Percentiles rank a stretch among this genome's conserved stretches.
phyloP scores from a whole-genome alignment of 352 stramenopile genomes.

The Globisporangium orthogonon region DNA sequence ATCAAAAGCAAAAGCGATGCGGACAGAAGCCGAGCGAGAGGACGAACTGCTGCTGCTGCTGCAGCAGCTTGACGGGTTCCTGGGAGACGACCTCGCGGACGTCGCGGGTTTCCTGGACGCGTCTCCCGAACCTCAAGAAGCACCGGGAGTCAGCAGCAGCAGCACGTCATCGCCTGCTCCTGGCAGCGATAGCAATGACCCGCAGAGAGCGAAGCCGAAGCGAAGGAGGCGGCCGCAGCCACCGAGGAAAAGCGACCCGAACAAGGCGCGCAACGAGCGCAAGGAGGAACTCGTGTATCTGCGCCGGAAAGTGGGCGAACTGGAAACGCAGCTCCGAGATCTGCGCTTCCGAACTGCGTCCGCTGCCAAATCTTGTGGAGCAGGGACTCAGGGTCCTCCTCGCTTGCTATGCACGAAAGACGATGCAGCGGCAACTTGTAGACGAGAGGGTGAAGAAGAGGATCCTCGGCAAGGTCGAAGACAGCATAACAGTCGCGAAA shows the following conservation, averaged over 20 bases:
- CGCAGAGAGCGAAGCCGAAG: neutral
- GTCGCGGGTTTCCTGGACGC: neutral
- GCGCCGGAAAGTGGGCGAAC: slow-evolving; percentile 4
- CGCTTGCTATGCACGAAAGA: neutral
- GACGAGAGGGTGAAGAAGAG: neutral
- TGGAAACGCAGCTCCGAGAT: slow-evolving; percentile 10
- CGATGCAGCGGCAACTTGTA: neutral
- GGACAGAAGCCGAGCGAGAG: neutral
- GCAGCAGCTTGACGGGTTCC: slow-evolving; percentile 6
- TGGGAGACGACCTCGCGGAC: neutral
- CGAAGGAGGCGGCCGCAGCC: slow-evolving; percentile 11
- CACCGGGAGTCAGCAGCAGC: neutral
- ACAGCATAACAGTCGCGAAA: neutral
- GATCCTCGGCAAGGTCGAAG: neutral
- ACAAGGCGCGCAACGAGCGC: slow-evolving; percentile 14
- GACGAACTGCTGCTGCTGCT: slow-evolving; percentile 2
- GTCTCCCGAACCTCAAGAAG: neutral
- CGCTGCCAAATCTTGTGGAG: no score
- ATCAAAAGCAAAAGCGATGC: no score
- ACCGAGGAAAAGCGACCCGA: slow-evolving; percentile 17
- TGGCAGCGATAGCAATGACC: neutral
- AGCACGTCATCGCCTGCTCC: neutral
- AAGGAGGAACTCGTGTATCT: slow-evolving; percentile 13
- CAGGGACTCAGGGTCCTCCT: neutral
- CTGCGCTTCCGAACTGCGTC: slow-evolving; percentile 14